Conservation (phyloP, 2,329 filamentous ascomycete genomes). For the Colletotrichum endophyticum region DNA sequence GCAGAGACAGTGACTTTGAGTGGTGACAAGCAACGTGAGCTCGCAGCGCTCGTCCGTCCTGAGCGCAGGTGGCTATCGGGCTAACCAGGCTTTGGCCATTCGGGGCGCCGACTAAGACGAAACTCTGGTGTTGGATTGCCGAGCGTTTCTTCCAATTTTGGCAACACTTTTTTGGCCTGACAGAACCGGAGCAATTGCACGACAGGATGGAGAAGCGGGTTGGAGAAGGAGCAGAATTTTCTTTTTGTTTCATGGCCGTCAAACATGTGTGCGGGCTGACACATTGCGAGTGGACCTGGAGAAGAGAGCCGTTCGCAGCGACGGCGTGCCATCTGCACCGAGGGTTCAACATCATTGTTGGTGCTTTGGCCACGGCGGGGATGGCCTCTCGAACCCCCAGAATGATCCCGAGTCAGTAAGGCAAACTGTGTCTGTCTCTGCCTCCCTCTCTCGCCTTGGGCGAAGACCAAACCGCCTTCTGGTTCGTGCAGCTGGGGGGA, state of each 20-base stretch:
- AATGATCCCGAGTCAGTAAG: conserved; percentile 1
- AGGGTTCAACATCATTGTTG: not conserved
- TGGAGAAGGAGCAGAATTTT: not conserved
- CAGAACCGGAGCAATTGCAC: not conserved
- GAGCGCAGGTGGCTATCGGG: not conserved
- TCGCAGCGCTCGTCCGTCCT: conserved; percentile 7
- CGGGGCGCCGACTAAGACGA: not conserved
- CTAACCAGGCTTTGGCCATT: conserved; percentile 1
- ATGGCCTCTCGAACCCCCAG: not conserved
- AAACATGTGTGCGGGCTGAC: conserved; percentile 6
- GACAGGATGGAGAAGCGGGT: not conserved
- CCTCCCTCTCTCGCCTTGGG: not conserved
- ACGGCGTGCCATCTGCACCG: not conserved
- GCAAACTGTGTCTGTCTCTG: not conserved
- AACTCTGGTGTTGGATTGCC: not conserved
- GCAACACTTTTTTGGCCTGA: not conserved
- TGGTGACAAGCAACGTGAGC: not conserved
- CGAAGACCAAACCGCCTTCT: not conserved
- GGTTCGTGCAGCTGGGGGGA: conserved; percentile 1
- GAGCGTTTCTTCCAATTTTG: conserved; percentile 1
- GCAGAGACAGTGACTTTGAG: not conserved
- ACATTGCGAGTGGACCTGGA: not conserved
- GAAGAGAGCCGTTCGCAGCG: not conserved
- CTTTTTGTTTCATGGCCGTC: not conserved
- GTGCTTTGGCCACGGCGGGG: not conserved